Evolutionary conservation across 2,329 filamentous ascomycete species (phyloP), one percentile per base, ranked within the genome.

Genomic region (Colletotrichum limetticola): DNA sequence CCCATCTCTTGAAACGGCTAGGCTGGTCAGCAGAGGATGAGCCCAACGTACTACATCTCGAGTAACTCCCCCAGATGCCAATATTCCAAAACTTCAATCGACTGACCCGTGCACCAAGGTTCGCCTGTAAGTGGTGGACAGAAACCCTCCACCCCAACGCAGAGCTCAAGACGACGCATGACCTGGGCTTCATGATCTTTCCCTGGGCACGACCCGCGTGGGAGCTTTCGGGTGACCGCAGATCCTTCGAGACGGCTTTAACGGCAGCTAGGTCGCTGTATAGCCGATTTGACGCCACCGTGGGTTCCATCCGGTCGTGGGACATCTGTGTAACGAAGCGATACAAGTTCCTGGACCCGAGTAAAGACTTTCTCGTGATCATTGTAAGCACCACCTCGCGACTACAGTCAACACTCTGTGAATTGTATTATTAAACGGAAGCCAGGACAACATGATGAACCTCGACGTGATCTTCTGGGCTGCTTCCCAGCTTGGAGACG

Each of bases 131-230:
- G 30, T 86, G 83, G 84, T 85, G 85, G 85, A 81, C 83, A 3
- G 74, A 77, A 52, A 80, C 78, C 59, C 76, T 85, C 8, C 77
- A 85, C 76, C 68, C 76, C 55, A 83, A 84, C 68, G 80, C 82
- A 6, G 53, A 60, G 2, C 76, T 83, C 4, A 76, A 65, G 1
- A 79, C 77, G 19, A 86, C 84, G 0, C 84, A 86, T 64, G 84
- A 86, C 66, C 80, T 86, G 4, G 82, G 84, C 3, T 86, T 86
- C 76, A 85, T 86, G 79, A 80, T 85, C 30, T 77, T 77, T 59
- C 83, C 84, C 0, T 83, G 83, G 78, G 79, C 82, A 4, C 78
- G 79, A 4, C 70, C 76, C 5, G 80, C 81, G 0, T 85, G 84
- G 84, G 81, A 84, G 26, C 77, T 86, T 0, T 77, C 83, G 1